These are phyloP conservation scores for Geotrichum restrictum DNA, from an alignment of 1,139 yeast species.

Conservation along the genomic window DNA sequence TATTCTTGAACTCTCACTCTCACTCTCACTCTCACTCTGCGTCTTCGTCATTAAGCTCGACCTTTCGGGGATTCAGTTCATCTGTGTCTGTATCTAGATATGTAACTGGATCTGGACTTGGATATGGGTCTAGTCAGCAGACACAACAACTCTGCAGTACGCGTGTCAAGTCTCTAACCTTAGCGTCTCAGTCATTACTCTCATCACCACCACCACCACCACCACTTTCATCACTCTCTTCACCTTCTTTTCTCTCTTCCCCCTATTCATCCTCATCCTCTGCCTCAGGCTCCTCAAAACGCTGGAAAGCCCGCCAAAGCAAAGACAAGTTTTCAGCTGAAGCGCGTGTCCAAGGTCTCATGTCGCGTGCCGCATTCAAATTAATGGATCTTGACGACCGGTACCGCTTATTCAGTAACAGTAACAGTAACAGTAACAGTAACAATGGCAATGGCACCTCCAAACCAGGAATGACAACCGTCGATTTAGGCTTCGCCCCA, in stretches of 20 bases:
- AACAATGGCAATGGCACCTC: no score
- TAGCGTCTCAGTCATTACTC: no score
- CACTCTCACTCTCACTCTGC: no score
- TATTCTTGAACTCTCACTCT: background rate
- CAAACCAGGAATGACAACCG: slow-evolving; percentile 53
- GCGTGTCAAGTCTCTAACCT: no score
- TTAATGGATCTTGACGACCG: slow-evolving; percentile 60
- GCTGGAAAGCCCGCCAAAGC: slow-evolving; percentile 72
- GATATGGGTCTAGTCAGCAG: no score
- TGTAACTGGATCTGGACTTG: no score
- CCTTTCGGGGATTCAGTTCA: no score
- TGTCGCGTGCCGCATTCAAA: slow-evolving; percentile 90
- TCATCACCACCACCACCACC: background rate
- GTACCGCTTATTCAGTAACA: slow-evolving; percentile 49
- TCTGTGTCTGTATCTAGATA: no score
- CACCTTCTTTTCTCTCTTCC: background rate
- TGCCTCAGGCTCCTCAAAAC: slow-evolving; percentile 50
- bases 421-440: no score
- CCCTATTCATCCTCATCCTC: slow-evolving; percentile 1
- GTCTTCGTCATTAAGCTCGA: no score
- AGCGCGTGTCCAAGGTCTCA: slow-evolving; percentile 59
- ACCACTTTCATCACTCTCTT: background rate
- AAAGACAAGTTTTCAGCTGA: slow-evolving; percentile 61
- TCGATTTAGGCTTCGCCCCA: slow-evolving; percentile 92
- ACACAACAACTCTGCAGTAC: no score